These are phyloP conservation scores for Suhomyces bribrorum DNA, from an alignment of 1,139 yeast species.

Conservation along the genomic window DNA sequence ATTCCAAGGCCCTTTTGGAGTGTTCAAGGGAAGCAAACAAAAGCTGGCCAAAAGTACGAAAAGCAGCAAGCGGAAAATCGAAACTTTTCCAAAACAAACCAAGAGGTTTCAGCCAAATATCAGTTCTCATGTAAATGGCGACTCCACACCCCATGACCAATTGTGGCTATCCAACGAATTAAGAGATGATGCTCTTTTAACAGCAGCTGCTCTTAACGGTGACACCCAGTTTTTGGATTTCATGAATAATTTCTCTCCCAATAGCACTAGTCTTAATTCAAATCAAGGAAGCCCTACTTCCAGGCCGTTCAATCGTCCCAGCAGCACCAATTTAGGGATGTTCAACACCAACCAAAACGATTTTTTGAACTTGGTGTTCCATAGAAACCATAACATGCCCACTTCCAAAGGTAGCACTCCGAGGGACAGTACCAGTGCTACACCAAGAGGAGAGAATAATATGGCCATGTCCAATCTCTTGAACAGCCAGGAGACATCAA, in stretches of 20 bases:
- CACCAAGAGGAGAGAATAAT: constrained; percentile 7
- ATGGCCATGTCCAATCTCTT: constrained; percentile 25
- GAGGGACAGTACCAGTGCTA: constrained; percentile 3
- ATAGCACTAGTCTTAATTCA: constrained; percentile 15
- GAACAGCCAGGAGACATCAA: constrained; percentile 24
- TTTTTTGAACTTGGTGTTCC: constrained; percentile 54
- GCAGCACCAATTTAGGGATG: constrained; percentile 6
- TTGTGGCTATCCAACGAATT: constrained; percentile 71
- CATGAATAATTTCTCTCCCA: constrained; percentile 37
- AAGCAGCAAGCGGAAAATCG: not conserved
- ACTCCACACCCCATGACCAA: constrained; percentile 33
- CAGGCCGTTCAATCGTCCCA: constrained; percentile 5
- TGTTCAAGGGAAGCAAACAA: constrained; percentile 39
- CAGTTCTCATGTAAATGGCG: constrained; percentile 2
- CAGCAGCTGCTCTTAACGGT: constrained; percentile 73
- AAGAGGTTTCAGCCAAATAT: constrained; percentile 2
- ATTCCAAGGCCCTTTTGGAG: constrained; percentile 81
- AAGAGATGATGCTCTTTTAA: constrained; percentile 67
- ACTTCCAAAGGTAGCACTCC: constrained; percentile 4
- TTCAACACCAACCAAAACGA: constrained; percentile 31
- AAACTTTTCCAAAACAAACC: constrained; percentile 3
- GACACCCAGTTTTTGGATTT: constrained; percentile 60
- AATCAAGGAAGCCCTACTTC: constrained; percentile 17
- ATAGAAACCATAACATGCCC: constrained; percentile 30
- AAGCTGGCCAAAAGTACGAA: not conserved